Evolutionary conservation across 2,329 filamentous ascomycete species (phyloP).

Genomic region (Aureobasidium sp.): DNA sequence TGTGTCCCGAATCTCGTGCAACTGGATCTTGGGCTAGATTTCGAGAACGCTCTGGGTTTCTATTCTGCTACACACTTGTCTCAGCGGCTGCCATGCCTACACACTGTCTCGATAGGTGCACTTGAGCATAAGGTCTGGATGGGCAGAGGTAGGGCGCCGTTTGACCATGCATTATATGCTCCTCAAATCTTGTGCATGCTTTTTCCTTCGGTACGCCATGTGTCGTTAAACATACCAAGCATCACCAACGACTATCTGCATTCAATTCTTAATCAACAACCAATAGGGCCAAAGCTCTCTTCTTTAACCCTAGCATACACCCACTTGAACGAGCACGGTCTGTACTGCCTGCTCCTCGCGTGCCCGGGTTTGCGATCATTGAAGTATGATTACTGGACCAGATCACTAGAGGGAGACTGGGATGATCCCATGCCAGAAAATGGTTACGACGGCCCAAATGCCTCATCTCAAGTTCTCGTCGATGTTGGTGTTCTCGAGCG

Average conservation of each 20-base stretch:
- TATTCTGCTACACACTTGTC: background rate
- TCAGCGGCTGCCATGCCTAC: background rate
- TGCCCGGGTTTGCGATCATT: background rate
- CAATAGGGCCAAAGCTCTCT: background rate
- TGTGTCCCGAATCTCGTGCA: background rate
- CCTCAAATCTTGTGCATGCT: background rate
- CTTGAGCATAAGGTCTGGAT: background rate
- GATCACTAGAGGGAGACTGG: background rate
- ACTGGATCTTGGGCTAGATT: background rate
- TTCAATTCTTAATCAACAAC: background rate
- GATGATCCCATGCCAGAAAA: background rate
- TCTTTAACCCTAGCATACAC: background rate
- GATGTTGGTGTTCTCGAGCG: background rate
- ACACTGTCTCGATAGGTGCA: background rate
- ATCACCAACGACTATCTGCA: background rate
- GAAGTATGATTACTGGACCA: background rate
- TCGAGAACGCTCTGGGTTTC: background rate
- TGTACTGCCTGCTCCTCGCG: background rate
- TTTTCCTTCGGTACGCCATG: background rate
- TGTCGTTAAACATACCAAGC: background rate
- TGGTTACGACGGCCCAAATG: background rate
- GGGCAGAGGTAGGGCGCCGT: background rate
- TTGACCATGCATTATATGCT: background rate
- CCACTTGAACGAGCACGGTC: background rate
- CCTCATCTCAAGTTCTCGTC: background rate